Base-by-base conservation (phyloP, 2,329 filamentous ascomycete genomes). In the Coniochaeta pulveracea region DNA sequence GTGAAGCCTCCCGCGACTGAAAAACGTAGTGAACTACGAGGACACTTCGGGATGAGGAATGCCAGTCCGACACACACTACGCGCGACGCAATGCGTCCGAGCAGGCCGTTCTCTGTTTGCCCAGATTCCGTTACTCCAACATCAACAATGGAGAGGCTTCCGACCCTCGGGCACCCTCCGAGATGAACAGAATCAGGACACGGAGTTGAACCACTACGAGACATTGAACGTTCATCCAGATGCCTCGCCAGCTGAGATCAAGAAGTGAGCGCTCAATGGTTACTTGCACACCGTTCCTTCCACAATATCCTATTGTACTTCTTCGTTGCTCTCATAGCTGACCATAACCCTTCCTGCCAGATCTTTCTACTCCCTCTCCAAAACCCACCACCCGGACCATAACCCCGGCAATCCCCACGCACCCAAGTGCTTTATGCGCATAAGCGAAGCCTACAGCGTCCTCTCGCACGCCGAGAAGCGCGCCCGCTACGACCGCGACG, bases 321-420 rank as follows among this genome's bases (percentile, higher is more conserved):
- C 11, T 11, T 18, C 23, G 6, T 27, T 26, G 10, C 10, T 22
- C 1, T n/a, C n/a, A n/a, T n/a, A n/a, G n/a, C n/a, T n/a, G n/a
- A n/a, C n/a, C n/a, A n/a, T n/a, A n/a, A n/a, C n/a, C n/a, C 10
- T 10, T n/a, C 19, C 19, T 6, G 24, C 18, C 37, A 78, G 72
- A 48, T 74, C 74, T 44, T 98, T 95, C 72, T 96, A 95, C 68
- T 60, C 70, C 40, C 82, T 96, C 54, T 94, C 86, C 50, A 93
- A 95, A 60, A 63, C 71, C 34, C 80, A 94, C 68, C 91, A 98
- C 58, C 91, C 91, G 1, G 91, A 98, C 66, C 76, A 78, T 52
- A 93, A 96, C 65, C 84, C 70, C 39, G 52, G 71, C 45, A 80
- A 94, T 57, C 80, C 83, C 4, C 52, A 61, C 37, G 82, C 88